Base-by-base conservation (phyloP, 2,329 filamentous ascomycete genomes). In the Diaporthe velutina region DNA sequence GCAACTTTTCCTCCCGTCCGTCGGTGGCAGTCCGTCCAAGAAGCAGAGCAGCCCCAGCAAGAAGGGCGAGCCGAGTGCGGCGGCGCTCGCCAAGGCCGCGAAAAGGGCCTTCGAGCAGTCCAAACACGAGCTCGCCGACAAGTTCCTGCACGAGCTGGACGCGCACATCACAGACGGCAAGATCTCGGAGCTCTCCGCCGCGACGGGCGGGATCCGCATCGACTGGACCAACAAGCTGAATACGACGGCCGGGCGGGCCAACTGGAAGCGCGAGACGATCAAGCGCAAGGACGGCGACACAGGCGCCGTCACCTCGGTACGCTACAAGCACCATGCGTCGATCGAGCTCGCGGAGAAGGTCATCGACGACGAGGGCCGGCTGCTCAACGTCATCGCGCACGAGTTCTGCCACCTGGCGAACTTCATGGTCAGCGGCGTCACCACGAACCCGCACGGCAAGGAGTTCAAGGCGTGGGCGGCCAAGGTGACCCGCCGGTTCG, bases 381-480 rank as follows among this genome's bases (percentile, higher is more conserved):
- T 98, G 1, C 88, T 97, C 77, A 98, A 98, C 82, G 95, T 97
- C 0, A 85, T 98, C n/a, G 95, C 96, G 0, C 97, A 99, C 82
- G 97, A 99, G 80, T 98, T 97, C 85, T 98, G 97, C 83, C 97
- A 99, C 81, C 86, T 98, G 1, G 93, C 95, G 57, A 98, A 95
- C 79, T 98, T 96, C 83, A 97, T 98, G 91, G 87, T 98, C 77
- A 93, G 89, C 66, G 91, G 92, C 48, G 86, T 96, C 48, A 92
- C 90, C 57, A 92, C 91, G 73, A 93, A 94, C 76, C 95, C 95
- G 0, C 96, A 98, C 81, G 96, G 96, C 30, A 88, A 90, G 17
- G 93, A 94, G 79, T 98, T 98, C 88, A 96, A 97, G 83, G 81
- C 83, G 1, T 98, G 95, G 92, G 92, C 87, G 5, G 79, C 82